Conservation (phyloP, 1,284 basidiomycete genomes). For the Dichomitus squalens region DNA sequence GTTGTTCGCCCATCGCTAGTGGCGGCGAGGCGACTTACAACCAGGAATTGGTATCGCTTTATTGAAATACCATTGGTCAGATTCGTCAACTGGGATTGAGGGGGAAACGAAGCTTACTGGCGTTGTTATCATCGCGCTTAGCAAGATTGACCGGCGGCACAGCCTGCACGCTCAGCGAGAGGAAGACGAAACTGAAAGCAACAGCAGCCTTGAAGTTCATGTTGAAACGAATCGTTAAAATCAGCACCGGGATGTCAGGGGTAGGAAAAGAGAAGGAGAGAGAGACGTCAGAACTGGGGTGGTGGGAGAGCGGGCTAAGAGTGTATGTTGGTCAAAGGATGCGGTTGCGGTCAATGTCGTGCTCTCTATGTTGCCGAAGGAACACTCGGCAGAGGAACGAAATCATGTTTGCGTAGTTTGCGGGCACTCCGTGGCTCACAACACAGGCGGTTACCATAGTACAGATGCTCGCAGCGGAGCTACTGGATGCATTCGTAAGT, state of each 20-base stretch:
- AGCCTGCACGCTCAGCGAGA: slow-evolving; percentile 6
- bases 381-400: too few species aligned
- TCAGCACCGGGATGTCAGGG: slow-evolving; percentile 15
- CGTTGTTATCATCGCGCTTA: slow-evolving; percentile 10
- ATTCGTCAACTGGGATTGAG: too few species aligned
- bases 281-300: background rate
- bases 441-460: too few species aligned
- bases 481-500: too few species aligned
- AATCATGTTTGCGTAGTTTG: too few species aligned
- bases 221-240: background rate
- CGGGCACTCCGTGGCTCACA: too few species aligned
- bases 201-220: slow-evolving; percentile 9
- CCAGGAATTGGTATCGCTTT: background rate
- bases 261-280: background rate
- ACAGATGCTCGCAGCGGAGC: too few species aligned
- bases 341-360: too few species aligned
- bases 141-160: slow-evolving; percentile 2
- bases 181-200: slow-evolving; percentile 1
- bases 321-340: background rate
- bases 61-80: too few species aligned
- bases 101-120: background rate
- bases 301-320: background rate
- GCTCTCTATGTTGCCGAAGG: background rate
- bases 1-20: background rate
- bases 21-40: background rate